Conservation (phyloP, 1,284 basidiomycete genomes). For the Sporisorium sorghi region DNA sequence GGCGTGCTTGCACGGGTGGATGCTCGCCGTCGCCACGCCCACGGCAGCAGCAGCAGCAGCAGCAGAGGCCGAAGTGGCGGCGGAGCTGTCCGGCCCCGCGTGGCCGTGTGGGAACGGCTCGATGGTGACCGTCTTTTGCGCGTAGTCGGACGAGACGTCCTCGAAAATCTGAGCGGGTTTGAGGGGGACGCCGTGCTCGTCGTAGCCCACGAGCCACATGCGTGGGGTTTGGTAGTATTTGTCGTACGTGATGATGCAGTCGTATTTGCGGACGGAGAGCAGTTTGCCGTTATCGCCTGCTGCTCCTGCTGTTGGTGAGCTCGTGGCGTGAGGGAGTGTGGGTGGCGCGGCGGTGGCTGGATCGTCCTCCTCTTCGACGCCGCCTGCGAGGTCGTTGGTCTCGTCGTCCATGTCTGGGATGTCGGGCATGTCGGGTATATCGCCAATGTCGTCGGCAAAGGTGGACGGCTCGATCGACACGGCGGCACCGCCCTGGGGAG, state of each 20-base stretch:
- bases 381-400: constrained; percentile 53
- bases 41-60: constrained; percentile 15
- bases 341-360: constrained; percentile 61
- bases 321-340: constrained; percentile 57
- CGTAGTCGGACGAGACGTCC: constrained; percentile 96
- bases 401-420: constrained; percentile 65
- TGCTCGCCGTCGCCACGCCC: constrained; percentile 73
- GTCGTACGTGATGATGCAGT: constrained; percentile 99
- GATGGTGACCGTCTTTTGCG: constrained; percentile 98
- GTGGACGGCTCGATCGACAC: constrained; percentile 10
- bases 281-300: constrained; percentile 76
- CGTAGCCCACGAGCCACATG: constrained; percentile 68
- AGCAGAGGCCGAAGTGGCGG: constrained; percentile 13
- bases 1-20: constrained; percentile 98
- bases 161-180: constrained; percentile 90
- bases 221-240: constrained; percentile 73
- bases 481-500: neutral
- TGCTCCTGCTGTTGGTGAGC: too few species aligned
- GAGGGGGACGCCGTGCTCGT: constrained; percentile 64
- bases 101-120: constrained; percentile 95
- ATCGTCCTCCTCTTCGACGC: constrained; percentile 63
- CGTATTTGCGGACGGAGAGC: constrained; percentile 95
- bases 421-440: constrained; percentile 57
- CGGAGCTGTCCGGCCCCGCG: constrained; percentile 69
- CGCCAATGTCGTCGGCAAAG: constrained; percentile 29